phyloP scores from a whole-genome alignment of 2,329 filamentous ascomycete species.

The Xylariaceae sp. region DNA sequence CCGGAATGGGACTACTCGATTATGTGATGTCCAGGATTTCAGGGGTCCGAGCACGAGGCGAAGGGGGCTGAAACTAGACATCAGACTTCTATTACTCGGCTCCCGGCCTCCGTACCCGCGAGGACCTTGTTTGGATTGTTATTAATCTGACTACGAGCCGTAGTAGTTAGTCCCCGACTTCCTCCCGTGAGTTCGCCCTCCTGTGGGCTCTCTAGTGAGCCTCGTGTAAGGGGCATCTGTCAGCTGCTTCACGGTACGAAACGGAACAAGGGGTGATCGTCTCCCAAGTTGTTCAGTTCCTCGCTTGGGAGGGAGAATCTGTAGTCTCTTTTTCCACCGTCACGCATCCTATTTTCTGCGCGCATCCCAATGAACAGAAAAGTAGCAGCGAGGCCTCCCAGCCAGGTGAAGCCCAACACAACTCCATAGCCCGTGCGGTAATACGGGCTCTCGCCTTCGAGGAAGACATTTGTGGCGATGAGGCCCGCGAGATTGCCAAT shows the following conservation, averaged over 20 bases:
- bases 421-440: slow-evolving; percentile 35
- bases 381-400: slow-evolving; percentile 31
- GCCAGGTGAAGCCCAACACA: slow-evolving; percentile 30
- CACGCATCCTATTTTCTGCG: slow-evolving; percentile 41
- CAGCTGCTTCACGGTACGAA: slow-evolving; percentile 27
- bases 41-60: too few relatives aligned
- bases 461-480: slow-evolving; percentile 33
- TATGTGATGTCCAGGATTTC: too few relatives aligned
- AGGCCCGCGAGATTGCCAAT: slow-evolving; percentile 43
- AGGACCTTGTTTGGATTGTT: too few relatives aligned
- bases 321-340: slow-evolving; percentile 40
- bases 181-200: background rate
- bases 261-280: slow-evolving; percentile 46
- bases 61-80: too few relatives aligned
- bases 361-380: slow-evolving; percentile 36
- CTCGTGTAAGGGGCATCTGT: too few relatives aligned
- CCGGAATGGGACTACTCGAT: too few relatives aligned
- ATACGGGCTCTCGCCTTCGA: slow-evolving; percentile 28
- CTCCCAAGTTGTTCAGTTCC: slow-evolving; percentile 44
- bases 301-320: slow-evolving; percentile 32
- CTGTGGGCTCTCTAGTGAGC: background rate
- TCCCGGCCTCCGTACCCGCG: too few relatives aligned
- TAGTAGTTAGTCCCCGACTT: too few relatives aligned
- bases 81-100: too few relatives aligned
- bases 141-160: too few relatives aligned